phyloP scores from a whole-genome alignment of 1,284 basidiomycete species.

The Apiotrichum domesticum region DNA sequence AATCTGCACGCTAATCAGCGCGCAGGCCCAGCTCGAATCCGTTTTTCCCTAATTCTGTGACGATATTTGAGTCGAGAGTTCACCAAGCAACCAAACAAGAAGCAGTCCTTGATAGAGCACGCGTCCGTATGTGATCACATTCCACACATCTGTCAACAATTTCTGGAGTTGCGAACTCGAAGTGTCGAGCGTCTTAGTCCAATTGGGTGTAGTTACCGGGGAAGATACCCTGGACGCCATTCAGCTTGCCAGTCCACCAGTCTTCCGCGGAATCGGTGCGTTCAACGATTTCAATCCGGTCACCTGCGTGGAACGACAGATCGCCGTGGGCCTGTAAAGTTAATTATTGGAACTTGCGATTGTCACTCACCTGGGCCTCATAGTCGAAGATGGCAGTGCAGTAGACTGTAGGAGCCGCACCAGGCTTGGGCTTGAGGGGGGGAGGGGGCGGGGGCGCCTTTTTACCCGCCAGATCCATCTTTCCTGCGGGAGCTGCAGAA shows the following conservation, averaged over 20 bases:
- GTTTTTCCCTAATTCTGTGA: no score
- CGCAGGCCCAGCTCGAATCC: no score
- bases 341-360: no score
- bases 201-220: conserved; percentile 60
- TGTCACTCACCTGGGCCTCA: conserved; percentile 60
- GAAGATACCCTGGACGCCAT: conserved; percentile 84
- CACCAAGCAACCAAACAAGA: no score
- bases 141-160: background rate
- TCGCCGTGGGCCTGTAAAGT: conserved; percentile 76
- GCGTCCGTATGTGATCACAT: no score
- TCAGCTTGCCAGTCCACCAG: conserved; percentile 94
- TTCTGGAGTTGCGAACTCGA: no score
- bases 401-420: conserved; percentile 57
- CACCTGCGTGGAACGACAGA: conserved; percentile 84
- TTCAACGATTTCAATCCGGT: conserved; percentile 87
- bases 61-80: no score
- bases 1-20: no score
- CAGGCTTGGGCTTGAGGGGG: conserved; percentile 70
- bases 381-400: conserved; percentile 96
- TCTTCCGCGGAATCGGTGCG: conserved; percentile 79
- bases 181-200: conserved; percentile 16
- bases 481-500: conserved; percentile 9
- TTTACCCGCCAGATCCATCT: conserved; percentile 54
- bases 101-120: no score
- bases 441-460: conserved; percentile 81